Evolutionary conservation across 2,329 filamentous ascomycete species (phyloP).

Genomic region (Pseudodiploospora longispora): DNA sequence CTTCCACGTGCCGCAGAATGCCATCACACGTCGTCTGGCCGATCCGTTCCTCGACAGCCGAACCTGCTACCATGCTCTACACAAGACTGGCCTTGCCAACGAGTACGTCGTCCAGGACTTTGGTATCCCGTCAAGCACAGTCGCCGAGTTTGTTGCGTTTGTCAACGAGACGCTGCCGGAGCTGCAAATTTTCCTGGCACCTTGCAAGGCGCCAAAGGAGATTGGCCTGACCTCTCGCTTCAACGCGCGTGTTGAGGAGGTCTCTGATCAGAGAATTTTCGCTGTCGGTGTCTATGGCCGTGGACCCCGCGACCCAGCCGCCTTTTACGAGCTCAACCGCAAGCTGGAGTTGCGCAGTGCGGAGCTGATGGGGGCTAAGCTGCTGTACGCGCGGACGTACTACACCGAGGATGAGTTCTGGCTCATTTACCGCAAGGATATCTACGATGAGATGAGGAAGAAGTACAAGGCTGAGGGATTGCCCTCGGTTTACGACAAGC

Average conservation of each 20-base stretch:
- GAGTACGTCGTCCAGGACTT: constrained; percentile 45
- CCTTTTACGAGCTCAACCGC: constrained; percentile 39
- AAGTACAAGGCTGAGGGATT: constrained; percentile 41
- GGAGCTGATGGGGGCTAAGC: constrained; percentile 45
- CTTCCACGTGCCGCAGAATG: constrained; percentile 44
- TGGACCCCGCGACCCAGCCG: constrained; percentile 24
- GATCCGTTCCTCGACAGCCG: constrained; percentile 46
- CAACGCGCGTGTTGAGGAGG: constrained; percentile 22
- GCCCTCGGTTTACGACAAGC: constrained; percentile 45
- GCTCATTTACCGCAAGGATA: constrained; percentile 39
- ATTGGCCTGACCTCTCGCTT: constrained; percentile 25
- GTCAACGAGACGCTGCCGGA: constrained; percentile 22
- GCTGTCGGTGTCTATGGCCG: constrained; percentile 39
- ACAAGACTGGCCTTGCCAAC: constrained; percentile 38
- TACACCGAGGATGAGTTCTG: constrained; percentile 47
- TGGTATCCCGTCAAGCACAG: constrained; percentile 19
- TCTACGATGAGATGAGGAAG: constrained; percentile 38
- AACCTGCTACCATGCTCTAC: constrained; percentile 44
- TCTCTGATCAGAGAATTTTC: constrained; percentile 26
- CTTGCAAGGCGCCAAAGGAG: constrained; percentile 18
- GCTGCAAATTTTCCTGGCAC: constrained; percentile 21
- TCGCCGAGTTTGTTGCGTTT: constrained; percentile 19
- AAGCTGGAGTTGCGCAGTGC: constrained; percentile 39
- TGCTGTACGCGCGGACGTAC: constrained; percentile 48
- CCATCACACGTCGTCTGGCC: constrained; percentile 38